phyloP scores from a whole-genome alignment of 805 yeast species.

The Debaryomyces maramus region DNA sequence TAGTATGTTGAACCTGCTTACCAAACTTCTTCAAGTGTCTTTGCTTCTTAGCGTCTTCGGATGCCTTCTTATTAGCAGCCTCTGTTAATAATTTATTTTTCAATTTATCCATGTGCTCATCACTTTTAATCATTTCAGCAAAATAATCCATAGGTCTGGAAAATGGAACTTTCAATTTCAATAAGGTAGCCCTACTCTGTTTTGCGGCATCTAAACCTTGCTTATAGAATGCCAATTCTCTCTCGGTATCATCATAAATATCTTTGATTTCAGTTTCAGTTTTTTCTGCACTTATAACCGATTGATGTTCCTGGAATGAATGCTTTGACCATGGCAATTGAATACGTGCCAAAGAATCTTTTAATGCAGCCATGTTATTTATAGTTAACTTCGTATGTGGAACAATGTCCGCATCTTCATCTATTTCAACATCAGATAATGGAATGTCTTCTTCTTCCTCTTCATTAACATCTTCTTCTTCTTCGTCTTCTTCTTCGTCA shows the following conservation, averaged over 20 bases:
- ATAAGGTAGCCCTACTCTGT: constrained; percentile 64
- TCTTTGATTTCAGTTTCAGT: constrained; percentile 74
- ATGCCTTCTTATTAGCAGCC: constrained; percentile 80
- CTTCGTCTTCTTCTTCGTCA: constrained; percentile 36
- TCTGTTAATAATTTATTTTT: constrained; percentile 79
- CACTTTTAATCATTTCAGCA: constrained; percentile 98
- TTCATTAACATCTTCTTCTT: constrained; percentile 56
- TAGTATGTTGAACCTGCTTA: constrained; percentile 93
- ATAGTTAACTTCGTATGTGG: constrained; percentile 89
- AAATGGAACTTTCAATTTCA: constrained; percentile 78
- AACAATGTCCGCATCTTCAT: constrained; percentile 91
- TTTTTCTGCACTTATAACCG: constrained; percentile 58
- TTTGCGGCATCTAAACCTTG: constrained; percentile 87
- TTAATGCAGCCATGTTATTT: constrained; percentile 83
- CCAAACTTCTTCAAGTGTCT: constrained; percentile 95
- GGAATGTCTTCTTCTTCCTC: constrained; percentile 79
- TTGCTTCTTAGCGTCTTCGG: constrained; percentile 92
- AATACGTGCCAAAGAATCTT: constrained; percentile 65
- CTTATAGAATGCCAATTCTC: constrained; percentile 93
- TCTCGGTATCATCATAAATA: constrained; percentile 91
- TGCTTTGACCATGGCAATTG: constrained; percentile 63
- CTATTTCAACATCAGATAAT: constrained; percentile 86
- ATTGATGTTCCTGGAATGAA: constrained; percentile 82
- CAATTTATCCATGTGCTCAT: constrained; percentile 95
- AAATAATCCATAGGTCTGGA: constrained; percentile 93